Evolutionary conservation across 805 yeast genomes (phyloP).

Genomic region (Ogataea methylovora): DNA sequence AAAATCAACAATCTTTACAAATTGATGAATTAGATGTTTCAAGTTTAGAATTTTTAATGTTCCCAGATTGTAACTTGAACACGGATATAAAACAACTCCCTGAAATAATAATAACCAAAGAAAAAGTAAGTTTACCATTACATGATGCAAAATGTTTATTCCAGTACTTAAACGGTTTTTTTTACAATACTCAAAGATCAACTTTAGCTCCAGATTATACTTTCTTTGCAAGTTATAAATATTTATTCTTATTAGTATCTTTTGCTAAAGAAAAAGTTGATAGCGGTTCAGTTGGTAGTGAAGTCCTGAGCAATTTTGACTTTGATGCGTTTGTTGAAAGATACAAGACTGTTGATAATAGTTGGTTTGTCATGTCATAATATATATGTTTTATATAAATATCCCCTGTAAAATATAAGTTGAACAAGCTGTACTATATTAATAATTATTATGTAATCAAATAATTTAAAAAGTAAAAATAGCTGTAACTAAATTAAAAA

Average conservation of each 20-base stretch:
- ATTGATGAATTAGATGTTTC: constrained; percentile 13
- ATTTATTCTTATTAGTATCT: constrained; percentile 11
- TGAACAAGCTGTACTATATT: too few species aligned
- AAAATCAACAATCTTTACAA: constrained; percentile 1
- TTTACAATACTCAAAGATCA: constrained; percentile 21
- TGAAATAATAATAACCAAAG: constrained; percentile 2
- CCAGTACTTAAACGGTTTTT: constrained; percentile 18
- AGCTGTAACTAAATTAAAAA: too few species aligned
- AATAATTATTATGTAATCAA: too few species aligned
- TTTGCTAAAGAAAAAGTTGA: constrained; percentile 7
- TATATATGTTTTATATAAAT: background rate
- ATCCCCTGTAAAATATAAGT: too few species aligned
- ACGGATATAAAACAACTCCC: background rate
- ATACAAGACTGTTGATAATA: constrained; percentile 13
- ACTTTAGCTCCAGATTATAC: constrained; percentile 18
- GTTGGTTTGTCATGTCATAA: constrained; percentile 12
- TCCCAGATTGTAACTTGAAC: constrained; percentile 2
- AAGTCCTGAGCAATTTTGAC: constrained; percentile 8
- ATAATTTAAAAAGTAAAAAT: too few species aligned
- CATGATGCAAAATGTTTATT: constrained; percentile 12
- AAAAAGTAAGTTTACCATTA: constrained; percentile 9
- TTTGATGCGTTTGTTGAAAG: constrained; percentile 6
- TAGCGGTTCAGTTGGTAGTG: background rate
- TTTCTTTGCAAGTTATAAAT: constrained; percentile 21
- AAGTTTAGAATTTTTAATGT: constrained; percentile 7